Evolutionary conservation across 106 monocot species (phyloP).

Genomic region (Dendrobium officinale): DNA sequence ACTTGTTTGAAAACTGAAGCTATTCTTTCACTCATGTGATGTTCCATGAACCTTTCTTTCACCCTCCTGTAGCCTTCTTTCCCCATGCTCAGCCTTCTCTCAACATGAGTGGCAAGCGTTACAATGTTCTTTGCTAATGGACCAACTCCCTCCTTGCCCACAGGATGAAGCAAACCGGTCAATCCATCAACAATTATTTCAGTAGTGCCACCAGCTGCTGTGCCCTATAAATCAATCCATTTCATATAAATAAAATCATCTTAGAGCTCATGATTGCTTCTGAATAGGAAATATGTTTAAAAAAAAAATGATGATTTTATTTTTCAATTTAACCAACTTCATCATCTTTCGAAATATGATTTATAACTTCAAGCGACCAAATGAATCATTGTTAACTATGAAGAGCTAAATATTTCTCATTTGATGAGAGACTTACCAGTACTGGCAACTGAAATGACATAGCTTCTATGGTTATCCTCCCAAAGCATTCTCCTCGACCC

Average conservation of each 20-base stretch:
- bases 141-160: constrained; percentile 71
- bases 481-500: constrained; percentile 98
- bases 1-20: constrained; percentile 65
- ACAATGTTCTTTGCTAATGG: constrained; percentile 79
- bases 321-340: too few relatives aligned
- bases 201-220: constrained; percentile 88
- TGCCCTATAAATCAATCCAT: constrained; percentile 33
- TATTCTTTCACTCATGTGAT: constrained; percentile 83
- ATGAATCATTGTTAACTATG: background rate
- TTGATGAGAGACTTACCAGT: constrained; percentile 40
- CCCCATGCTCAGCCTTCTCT: constrained; percentile 62
- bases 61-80: constrained; percentile 78
- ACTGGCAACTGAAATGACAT: constrained; percentile 99
- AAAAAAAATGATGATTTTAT: too few relatives aligned
- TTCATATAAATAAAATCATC: too few relatives aligned
- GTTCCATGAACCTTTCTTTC: constrained; percentile 79
- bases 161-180: constrained; percentile 85
- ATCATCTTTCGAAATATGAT: too few relatives aligned
- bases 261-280: too few relatives aligned
- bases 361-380: too few relatives aligned
- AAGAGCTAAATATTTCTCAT: background rate
- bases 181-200: constrained; percentile 81
- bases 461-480: constrained; percentile 97
- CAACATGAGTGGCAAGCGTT: constrained; percentile 55
- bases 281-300: too few relatives aligned